Evolutionary conservation across 139 green algal species (phyloP), one percentile per base, ranked within the genome.

Genomic region (Chlorella sp.): DNA sequence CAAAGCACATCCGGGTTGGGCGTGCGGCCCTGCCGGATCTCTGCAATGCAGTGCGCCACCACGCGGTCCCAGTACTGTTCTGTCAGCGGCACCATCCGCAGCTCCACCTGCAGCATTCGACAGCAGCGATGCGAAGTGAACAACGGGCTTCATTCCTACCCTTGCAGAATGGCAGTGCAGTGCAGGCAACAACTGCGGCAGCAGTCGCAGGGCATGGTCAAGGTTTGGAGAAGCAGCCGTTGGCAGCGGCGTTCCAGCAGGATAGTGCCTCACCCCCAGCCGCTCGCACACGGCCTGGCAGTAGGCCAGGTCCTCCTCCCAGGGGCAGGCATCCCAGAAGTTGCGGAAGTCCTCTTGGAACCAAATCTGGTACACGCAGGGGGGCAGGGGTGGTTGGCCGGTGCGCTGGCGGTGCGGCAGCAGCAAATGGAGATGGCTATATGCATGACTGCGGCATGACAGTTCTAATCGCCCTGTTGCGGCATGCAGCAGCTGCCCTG

Each of bases 1-100:
- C 97, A 99, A 7, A 99, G 89, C 39, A 99, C 91, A 89, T 99
- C 97, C 2, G 97, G 97, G 89, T 99, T 99, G 55, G 97, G 97
- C 11, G 97, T 99, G 64, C 95, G 91, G 4, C 97, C 97, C 6
- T 84, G 87, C 26, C 91, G 87, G 62, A 99, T 97, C 84, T 99
- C 94, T 0, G 36, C 56, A 36, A 99, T 91, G 85, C 90, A 95
- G 83, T 97, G 87, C 13, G 88, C 81, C 76, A 99, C 97, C 63
- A 99, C 97, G 0, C 91, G 87, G 21, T 98, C 83, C 97, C 97
- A 99, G 89, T 99, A 99, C 69, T 95, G 87, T 0, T 92, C 38
- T 13, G 93, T 95, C 7, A 97, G 87, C 1, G 94, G 95, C 32
- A 99, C 97, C 36, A 96, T 88, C 55, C 94, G 74, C 76, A 99